Evolutionary conservation across 805 yeast genomes (phyloP), one percentile per base, ranked within the genome.

Genomic region (Zygotorulaspora sp.): DNA sequence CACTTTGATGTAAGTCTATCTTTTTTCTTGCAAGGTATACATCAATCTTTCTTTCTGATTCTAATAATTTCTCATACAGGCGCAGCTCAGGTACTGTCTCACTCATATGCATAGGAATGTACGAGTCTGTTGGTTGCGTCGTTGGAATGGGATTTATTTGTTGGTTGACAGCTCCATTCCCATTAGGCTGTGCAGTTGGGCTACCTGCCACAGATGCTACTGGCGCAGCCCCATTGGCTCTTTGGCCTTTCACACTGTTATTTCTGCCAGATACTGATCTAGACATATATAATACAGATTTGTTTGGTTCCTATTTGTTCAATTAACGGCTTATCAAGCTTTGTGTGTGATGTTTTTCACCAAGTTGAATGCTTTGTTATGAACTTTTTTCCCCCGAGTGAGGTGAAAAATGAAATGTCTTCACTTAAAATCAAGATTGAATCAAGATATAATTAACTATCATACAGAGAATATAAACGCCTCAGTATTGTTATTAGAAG

Each of bases 41-140:
- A 60, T 92, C 97, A 31, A 90, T 63, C 45, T 78, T 73, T 44
- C 78, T 74, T 60, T 92, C 98, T n/a, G 89, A 86, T 6, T 83
- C 87, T 47, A 75, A 73, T 31, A 90, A 68, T 37, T 78, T 72
- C 52, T 82, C 75, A 61, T 84, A 85, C 40, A 78, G 66, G 13
- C 72, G 77, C n/a, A 86, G 78, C 52, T 86, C 85, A 5, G 90
- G 87, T 6, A 84, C 60, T 14, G 71, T 51, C 5, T 61, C 55
- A 39, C 65, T 67, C 18, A 78, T 56, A 26, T 68, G 61, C 8
- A 63, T 62, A 2, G 80, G 74, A 31, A 78, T 66, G 33, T 71
- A 66, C 22, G 71, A 55, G 52, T 77, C 82, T 3, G 80, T 74
- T 2, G 83, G 83, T 40, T 58, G 55, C 22, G 59, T 36, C 14